Evolutionary conservation across 768 basidiomycete species (phyloP).

Genomic region (Chiua virens): DNA sequence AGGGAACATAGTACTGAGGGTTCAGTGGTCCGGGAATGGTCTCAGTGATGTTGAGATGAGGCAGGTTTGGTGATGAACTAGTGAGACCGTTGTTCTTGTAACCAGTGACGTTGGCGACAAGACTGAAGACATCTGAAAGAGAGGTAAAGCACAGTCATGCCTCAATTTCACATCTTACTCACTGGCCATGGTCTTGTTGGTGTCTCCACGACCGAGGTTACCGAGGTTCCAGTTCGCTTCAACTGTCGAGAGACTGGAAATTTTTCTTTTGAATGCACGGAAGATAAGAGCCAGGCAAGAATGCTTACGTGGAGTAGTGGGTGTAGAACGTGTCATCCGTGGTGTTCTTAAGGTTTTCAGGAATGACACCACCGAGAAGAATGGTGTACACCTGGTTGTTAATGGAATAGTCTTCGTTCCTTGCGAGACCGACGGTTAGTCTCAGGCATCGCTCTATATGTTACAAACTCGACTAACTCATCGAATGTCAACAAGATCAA

Average conservation of each 20-base stretch:
- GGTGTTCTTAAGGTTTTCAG: constrained; percentile 40
- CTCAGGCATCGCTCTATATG: background rate
- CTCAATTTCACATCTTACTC: background rate
- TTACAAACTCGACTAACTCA: constrained; percentile 39
- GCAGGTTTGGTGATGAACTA: constrained; percentile 20
- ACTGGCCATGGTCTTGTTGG: constrained; percentile 39
- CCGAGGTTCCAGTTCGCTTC: constrained; percentile 60
- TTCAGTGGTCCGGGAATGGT: constrained; percentile 44
- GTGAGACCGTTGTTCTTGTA: constrained; percentile 43
- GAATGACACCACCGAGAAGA: constrained; percentile 46
- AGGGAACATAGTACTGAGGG: constrained; percentile 38
- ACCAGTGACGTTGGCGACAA: constrained; percentile 47
- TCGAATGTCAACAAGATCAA: constrained; percentile 63
- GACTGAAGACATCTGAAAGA: constrained; percentile 46
- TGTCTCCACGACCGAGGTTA: constrained; percentile 55
- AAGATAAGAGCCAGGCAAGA: background rate
- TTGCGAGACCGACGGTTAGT: constrained; percentile 3
- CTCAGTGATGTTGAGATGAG: constrained; percentile 39
- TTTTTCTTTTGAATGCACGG: background rate
- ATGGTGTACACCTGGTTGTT: constrained; percentile 49
- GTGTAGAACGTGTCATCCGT: constrained; percentile 54
- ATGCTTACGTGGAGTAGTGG: constrained; percentile 47
- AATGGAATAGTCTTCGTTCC: constrained; percentile 27
- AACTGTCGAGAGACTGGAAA: constrained; percentile 46
- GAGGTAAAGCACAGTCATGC: background rate